Evolutionary conservation across 2,329 filamentous ascomycete species (phyloP).

Genomic region (Aspergillus terreus): DNA sequence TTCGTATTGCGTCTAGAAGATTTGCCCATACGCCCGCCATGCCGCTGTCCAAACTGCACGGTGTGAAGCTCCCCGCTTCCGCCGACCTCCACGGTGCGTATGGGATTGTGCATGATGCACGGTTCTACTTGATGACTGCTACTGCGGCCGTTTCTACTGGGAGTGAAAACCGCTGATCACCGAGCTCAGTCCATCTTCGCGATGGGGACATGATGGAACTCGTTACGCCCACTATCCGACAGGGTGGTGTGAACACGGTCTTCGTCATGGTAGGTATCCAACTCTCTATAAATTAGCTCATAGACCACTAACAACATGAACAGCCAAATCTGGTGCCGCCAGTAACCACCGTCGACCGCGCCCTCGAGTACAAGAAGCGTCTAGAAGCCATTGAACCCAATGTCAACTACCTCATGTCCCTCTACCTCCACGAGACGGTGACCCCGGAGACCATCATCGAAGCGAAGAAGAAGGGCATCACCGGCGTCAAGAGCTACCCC

Average conservation of each 20-base stretch:
- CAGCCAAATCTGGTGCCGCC: constrained; percentile 65
- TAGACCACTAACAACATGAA: constrained; percentile 16
- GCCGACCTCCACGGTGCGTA: constrained; percentile 59
- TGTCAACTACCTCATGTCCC: constrained; percentile 70
- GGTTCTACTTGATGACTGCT: neutral
- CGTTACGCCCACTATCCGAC: constrained; percentile 52
- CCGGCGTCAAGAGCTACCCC: constrained; percentile 54
- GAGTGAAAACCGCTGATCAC: neutral
- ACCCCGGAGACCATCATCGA: constrained; percentile 68
- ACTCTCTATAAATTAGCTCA: neutral
- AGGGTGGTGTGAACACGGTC: constrained; percentile 64
- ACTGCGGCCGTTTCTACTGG: neutral
- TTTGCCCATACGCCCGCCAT: constrained; percentile 15
- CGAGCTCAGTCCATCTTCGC: constrained; percentile 58
- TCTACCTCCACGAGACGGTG: constrained; percentile 63
- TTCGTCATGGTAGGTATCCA: constrained; percentile 46
- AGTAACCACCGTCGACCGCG: constrained; percentile 58
- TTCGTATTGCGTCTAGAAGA: neutral
- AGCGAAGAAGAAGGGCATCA: constrained; percentile 68
- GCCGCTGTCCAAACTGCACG: constrained; percentile 33
- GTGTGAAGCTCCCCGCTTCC: constrained; percentile 55
- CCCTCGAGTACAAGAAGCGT: constrained; percentile 62
- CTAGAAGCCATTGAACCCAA: constrained; percentile 59
- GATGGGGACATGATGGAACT: constrained; percentile 62
- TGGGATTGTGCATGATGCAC: neutral